Percentiles rank a stretch among this genome's conserved stretches.
Evolutionary conservation across 768 basidiomycete genomes (phyloP).

Genomic region (Pleurotus platypus): DNA sequence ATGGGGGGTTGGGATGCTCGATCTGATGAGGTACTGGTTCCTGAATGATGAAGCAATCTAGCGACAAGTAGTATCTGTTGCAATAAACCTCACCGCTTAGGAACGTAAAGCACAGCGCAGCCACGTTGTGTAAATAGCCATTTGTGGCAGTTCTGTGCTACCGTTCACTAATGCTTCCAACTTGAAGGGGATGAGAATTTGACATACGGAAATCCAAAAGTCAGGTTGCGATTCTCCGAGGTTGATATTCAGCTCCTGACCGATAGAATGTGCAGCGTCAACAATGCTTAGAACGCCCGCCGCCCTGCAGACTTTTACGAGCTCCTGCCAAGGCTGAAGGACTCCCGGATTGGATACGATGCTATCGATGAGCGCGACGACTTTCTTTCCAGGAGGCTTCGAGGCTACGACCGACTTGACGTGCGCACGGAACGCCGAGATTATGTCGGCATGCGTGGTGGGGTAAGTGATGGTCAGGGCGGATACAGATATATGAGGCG

Average conservation of each 20-base stretch:
- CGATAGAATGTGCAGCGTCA: constrained; percentile 81
- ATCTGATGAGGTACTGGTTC: constrained; percentile 60
- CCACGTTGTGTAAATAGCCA: constrained; percentile 75
- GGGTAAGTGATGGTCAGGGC: constrained; percentile 45
- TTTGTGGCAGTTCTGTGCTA: constrained; percentile 73
- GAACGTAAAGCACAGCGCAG: constrained; percentile 72
- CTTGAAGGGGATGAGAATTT: not conserved
- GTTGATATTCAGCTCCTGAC: constrained; percentile 67
- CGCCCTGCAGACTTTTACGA: constrained; percentile 62
- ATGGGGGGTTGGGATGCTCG: constrained; percentile 55
- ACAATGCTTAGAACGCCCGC: constrained; percentile 65
- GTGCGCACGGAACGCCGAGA: constrained; percentile 24
- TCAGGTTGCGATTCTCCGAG: constrained; percentile 58
- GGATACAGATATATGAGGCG: constrained; percentile 44
- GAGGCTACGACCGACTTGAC: constrained; percentile 7
- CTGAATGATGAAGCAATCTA: constrained; percentile 24
- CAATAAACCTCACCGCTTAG: constrained; percentile 35
- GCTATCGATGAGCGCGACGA: constrained; percentile 69
- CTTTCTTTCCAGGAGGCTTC: constrained; percentile 26
- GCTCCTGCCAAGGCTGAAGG: constrained; percentile 69
- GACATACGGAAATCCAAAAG: constrained; percentile 73
- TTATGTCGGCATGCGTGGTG: constrained; percentile 40
- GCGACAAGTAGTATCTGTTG: not conserved
- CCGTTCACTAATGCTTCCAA: not conserved
- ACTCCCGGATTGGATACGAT: constrained; percentile 66